Base-by-base conservation (phyloP, 2,329 filamentous ascomycete species). In the Colletotrichum godetiae region DNA sequence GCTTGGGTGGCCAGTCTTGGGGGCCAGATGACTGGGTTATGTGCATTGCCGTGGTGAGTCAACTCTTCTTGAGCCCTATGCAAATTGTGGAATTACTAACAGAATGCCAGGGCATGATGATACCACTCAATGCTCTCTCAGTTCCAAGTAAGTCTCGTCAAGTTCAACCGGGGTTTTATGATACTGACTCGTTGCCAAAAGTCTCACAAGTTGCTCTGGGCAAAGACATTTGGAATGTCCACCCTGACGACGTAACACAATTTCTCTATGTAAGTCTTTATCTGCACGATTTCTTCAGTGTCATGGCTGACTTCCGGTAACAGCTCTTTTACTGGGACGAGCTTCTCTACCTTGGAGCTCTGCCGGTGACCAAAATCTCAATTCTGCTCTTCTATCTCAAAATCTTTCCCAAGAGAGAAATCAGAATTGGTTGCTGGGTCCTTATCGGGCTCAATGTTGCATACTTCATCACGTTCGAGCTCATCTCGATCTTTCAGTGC, bases 21-120 rank as follows among this genome's bases (percentile, higher is more conserved):
- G 80, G 80, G n/a, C 19, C 79, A 2, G 84, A 86, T 35, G 85
- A 86, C 74, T 85, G 82, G 75, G 75, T 84, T 12, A 82, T 85
- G 78, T 70, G 82, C 5, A 71, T 77, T 22, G 78, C 81, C 8
- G 77, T 78, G 68, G 82, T 83, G 76, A 49, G 80, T 69, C 31
- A 7, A 19, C 24, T n/a, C 11, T 29, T 15, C 19, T 22, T 11
- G 12, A 19, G 13, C n/a, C 52, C 24, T 27, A 2, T 7, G 27
- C 27, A 15, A 24, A n/a, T 59, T 8, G 73, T 61, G 71, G 27
- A 11, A 31, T 4, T 33, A 27, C n/a, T 64, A 75, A 76, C 42
- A 7, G n/a, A 72, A 15, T 37, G 6, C 7, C 15, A 71, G 68
- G 31, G 29, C 33, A 70, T 70, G 55, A 73, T 73, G 70, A 59